Evolutionary conservation across 768 basidiomycete species (phyloP).

Genomic region (Amanita rimosa): DNA sequence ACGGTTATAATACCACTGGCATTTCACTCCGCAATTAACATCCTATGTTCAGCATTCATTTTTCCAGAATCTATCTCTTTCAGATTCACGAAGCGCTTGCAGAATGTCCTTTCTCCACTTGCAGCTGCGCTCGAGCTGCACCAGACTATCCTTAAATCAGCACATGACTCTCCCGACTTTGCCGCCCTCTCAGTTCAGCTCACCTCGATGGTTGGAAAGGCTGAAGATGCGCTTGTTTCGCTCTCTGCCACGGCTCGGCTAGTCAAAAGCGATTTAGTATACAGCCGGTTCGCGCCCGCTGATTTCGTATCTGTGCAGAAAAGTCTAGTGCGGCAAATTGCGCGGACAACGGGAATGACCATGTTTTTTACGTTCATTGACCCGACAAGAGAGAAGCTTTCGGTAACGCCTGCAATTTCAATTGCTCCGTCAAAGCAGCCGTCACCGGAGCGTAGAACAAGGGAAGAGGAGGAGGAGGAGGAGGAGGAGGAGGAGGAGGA

Average conservation of each 20-base stretch:
- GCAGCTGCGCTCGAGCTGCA: conserved; percentile 34
- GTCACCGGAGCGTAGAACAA: conserved; percentile 11
- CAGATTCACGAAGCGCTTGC: conserved; percentile 41
- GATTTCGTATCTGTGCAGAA: conserved; percentile 44
- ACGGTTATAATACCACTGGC: conserved; percentile 43
- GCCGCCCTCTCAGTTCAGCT: conserved; percentile 17
- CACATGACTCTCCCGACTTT: conserved; percentile 28
- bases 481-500: not conserved
- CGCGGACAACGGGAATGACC: conserved; percentile 52
- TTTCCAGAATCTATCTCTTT: conserved; percentile 58
- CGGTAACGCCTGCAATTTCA: conserved; percentile 26
- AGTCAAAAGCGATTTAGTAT: conserved; percentile 50
- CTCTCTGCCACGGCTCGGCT: conserved; percentile 42
- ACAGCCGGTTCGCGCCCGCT: conserved; percentile 43
- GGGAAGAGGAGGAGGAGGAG: not conserved
- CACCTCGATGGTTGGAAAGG: conserved; percentile 19
- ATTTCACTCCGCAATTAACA: conserved; percentile 46
- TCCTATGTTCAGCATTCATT: conserved; percentile 38
- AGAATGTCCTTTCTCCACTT: conserved; percentile 37
- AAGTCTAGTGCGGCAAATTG: conserved; percentile 36
- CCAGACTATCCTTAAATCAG: conserved; percentile 28
- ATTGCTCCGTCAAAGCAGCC: conserved; percentile 15
- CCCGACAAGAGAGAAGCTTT: conserved; percentile 47
- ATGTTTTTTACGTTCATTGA: conserved; percentile 57
- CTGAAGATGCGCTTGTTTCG: conserved; percentile 38